These are phyloP conservation scores for Barnettozyma botsteinii DNA, from an alignment of 805 yeast genomes.

Conservation along the genomic window DNA sequence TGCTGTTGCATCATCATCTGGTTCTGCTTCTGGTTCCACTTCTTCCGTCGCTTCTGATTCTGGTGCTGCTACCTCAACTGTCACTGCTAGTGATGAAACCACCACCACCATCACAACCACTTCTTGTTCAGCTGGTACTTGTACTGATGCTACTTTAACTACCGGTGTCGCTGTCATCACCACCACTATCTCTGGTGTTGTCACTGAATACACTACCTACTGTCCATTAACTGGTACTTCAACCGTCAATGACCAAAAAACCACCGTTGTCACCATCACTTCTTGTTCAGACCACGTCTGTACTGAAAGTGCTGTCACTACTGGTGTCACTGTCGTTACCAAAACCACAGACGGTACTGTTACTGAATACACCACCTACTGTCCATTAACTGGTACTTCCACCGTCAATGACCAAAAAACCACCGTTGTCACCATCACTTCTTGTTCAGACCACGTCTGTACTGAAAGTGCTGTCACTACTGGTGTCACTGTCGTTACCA, in stretches of 20 bases:
- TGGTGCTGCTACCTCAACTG: conserved; percentile 16
- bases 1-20: conserved; percentile 15
- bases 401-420: conserved; percentile 3
- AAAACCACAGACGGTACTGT: conserved; percentile 23
- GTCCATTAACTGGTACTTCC: conserved; percentile 15
- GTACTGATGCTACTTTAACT: conserved; percentile 12
- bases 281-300: conserved; percentile 18
- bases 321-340: conserved; percentile 27
- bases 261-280: conserved; percentile 29
- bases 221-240: conserved; percentile 12
- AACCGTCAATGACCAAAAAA: conserved; percentile 15
- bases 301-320: conserved; percentile 19
- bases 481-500: no score
- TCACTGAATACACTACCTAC: conserved; percentile 20
- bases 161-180: conserved; percentile 24
- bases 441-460: conserved; percentile 7
- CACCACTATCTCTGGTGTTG: conserved; percentile 24
- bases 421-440: conserved; percentile 16
- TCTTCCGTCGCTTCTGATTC: conserved; percentile 12
- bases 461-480: conserved; percentile 10
- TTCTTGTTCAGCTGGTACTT: conserved; percentile 14
- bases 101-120: conserved; percentile 24
- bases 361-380: conserved; percentile 22
- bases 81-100: conserved; percentile 17
- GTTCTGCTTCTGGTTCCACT: conserved; percentile 15